Conservation (phyloP, 2,329 filamentous ascomycete species). For the Emmonsiellopsis sp. region DNA sequence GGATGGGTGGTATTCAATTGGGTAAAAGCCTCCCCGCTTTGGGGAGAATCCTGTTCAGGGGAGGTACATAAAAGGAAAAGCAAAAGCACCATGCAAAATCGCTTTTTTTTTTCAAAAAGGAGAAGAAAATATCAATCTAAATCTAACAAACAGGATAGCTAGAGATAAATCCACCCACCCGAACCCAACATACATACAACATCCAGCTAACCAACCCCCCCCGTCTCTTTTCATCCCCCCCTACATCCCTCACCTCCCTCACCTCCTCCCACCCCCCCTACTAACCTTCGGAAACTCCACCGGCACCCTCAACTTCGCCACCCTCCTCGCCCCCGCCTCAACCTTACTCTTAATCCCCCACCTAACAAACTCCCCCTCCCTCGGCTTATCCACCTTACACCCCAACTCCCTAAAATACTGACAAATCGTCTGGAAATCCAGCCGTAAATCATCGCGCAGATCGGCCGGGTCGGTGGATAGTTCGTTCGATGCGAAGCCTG, state of each 20-base stretch:
- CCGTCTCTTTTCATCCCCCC: not conserved
- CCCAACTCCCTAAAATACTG: slow-evolving; percentile 40
- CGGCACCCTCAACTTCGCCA: slow-evolving; percentile 68
- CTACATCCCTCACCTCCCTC: not conserved
- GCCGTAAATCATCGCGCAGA: slow-evolving; percentile 35
- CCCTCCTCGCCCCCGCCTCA: slow-evolving; percentile 41
- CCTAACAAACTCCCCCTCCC: slow-evolving; percentile 32
- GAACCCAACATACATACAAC: not conserved
- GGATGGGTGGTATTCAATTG: too few relatives aligned
- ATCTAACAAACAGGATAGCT: too few relatives aligned
- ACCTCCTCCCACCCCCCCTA: slow-evolving; percentile 27
- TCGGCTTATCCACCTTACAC: slow-evolving; percentile 34
- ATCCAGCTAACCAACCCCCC: not conserved
- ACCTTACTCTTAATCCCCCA: slow-evolving; percentile 49
- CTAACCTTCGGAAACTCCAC: slow-evolving; percentile 67
- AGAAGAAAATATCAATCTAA: too few relatives aligned
- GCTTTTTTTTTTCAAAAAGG: too few relatives aligned
- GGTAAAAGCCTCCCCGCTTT: too few relatives aligned
- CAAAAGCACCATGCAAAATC: too few relatives aligned
- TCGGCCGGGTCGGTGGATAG: slow-evolving; percentile 37
- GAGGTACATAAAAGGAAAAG: too few relatives aligned
- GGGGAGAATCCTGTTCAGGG: too few relatives aligned
- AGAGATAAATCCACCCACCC: too few relatives aligned
- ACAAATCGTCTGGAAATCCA: slow-evolving; percentile 26
- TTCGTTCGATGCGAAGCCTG: slow-evolving; percentile 30